Evolutionary conservation across 2,329 filamentous ascomycete genomes (phyloP).

Genomic region (Aspergillus latus): DNA sequence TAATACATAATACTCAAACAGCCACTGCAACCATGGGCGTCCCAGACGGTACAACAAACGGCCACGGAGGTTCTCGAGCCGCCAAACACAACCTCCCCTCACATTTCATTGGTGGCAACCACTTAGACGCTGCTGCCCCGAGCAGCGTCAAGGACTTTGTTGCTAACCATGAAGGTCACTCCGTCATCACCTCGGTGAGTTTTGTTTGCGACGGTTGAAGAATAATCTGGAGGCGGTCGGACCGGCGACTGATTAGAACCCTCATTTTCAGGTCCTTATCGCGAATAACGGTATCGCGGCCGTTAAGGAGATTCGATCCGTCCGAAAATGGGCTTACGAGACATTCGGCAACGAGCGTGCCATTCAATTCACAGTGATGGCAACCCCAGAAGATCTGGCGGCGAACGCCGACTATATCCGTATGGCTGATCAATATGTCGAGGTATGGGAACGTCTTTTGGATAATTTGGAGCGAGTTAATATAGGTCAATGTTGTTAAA

Average conservation of each 20-base stretch:
- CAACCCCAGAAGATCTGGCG: constrained; percentile 93
- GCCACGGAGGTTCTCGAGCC: constrained; percentile 65
- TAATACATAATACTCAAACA: constrained; percentile 27
- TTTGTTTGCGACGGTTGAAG: constrained; percentile 14
- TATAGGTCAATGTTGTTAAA: background rate
- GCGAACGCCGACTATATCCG: constrained; percentile 99
- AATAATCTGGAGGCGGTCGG: background rate
- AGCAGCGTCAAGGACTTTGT: constrained; percentile 97
- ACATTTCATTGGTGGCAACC: constrained; percentile 97
- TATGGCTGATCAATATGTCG: constrained; percentile 99
- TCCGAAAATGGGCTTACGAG: constrained; percentile 99
- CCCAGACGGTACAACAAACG: constrained; percentile 49
- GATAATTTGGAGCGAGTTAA: background rate
- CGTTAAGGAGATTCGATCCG: constrained; percentile 98
- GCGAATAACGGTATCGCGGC: constrained; percentile 99
- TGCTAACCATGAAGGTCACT: constrained; percentile 83
- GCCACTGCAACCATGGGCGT: constrained; percentile 39
- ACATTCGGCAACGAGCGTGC: constrained; percentile 97
- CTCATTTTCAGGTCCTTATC: constrained; percentile 73
- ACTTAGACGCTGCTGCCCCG: constrained; percentile 74
- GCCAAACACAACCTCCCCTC: constrained; percentile 79
- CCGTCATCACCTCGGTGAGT: constrained; percentile 94
- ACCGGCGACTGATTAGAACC: background rate
- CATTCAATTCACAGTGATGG: constrained; percentile 99
- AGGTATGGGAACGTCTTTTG: constrained; percentile 51